These are phyloP conservation scores for Nothomitra cinnamomea DNA, from an alignment of 2,329 filamentous ascomycete species.

Conservation along the genomic window DNA sequence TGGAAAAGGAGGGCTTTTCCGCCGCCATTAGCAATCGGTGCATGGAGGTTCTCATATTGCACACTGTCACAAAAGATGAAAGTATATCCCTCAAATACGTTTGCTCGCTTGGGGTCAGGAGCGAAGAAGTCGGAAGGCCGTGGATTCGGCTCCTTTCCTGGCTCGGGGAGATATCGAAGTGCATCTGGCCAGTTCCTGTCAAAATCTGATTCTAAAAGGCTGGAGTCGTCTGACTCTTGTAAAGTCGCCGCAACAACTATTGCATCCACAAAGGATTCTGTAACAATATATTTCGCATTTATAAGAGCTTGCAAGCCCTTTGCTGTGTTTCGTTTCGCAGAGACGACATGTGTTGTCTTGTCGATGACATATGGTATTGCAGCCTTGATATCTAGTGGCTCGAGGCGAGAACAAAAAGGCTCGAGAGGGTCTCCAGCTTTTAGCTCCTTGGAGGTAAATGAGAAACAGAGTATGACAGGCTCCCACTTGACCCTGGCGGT, in stretches of 20 bases:
- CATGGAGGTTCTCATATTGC: constrained; percentile 61
- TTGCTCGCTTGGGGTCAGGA: constrained; percentile 46
- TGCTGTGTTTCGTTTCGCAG: constrained; percentile 76
- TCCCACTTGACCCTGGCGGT: constrained; percentile 53
- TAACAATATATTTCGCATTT: constrained; percentile 63
- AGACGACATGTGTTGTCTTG: constrained; percentile 72
- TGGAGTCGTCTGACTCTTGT: constrained; percentile 31
- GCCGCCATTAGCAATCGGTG: constrained; percentile 58
- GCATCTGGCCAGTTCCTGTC: constrained; percentile 62
- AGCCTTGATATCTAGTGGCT: constrained; percentile 80
- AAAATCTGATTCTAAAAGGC: constrained; percentile 62
- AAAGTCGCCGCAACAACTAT: constrained; percentile 43
- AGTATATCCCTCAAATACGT: constrained; percentile 71
- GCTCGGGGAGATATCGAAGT: constrained; percentile 51
- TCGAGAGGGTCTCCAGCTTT: constrained; percentile 45
- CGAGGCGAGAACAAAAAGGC: constrained; percentile 47
- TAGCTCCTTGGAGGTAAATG: constrained; percentile 52
- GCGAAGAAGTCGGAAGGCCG: constrained; percentile 52
- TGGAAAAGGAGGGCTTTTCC: constrained; percentile 63
- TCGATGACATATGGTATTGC: constrained; percentile 51
- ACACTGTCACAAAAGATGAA: constrained; percentile 69
- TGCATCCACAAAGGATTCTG: constrained; percentile 53
- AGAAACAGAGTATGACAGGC: constrained; percentile 67
- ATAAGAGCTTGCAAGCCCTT: constrained; percentile 77
- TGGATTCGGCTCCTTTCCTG: constrained; percentile 57